These are phyloP conservation scores for Diddensiella santjacobensis DNA, from an alignment of 805 yeast genomes.

Conservation along the genomic window DNA sequence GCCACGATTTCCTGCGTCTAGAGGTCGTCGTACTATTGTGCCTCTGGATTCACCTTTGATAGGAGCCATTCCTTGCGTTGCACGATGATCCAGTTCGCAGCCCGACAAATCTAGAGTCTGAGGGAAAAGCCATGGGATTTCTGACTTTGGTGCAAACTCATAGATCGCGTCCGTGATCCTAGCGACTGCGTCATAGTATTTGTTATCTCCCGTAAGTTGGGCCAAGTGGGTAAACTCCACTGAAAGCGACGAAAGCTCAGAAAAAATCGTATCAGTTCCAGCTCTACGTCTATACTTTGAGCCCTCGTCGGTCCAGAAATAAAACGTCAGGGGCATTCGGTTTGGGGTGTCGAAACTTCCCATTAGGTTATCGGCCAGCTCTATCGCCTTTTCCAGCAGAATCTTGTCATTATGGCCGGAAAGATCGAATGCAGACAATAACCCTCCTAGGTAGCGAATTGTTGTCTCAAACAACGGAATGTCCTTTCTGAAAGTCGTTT, in stretches of 20 bases:
- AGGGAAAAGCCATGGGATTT: constrained; percentile 44
- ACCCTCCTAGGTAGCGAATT: constrained; percentile 51
- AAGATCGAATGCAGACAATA: constrained; percentile 50
- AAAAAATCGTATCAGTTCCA: constrained; percentile 33
- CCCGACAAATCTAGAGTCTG: constrained; percentile 48
- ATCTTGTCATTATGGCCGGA: constrained; percentile 35
- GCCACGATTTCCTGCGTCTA: constrained; percentile 4
- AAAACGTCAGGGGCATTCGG: constrained; percentile 47
- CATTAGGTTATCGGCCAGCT: constrained; percentile 47
- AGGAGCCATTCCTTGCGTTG: not conserved
- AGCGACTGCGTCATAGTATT: constrained; percentile 49
- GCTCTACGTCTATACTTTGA: constrained; percentile 27
- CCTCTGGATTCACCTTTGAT: not conserved
- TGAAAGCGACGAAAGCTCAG: constrained; percentile 48
- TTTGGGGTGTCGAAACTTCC: constrained; percentile 55
- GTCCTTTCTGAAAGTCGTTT: constrained; percentile 36
- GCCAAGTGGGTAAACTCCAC: constrained; percentile 52
- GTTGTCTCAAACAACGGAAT: constrained; percentile 51
- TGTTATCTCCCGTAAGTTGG: constrained; percentile 46
- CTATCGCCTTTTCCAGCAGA: constrained; percentile 40
- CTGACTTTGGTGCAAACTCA: constrained; percentile 32
- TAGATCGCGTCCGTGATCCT: constrained; percentile 41
- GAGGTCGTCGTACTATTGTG: not conserved
- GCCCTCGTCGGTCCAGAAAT: constrained; percentile 37
- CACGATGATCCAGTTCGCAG: constrained; percentile 32